A percentile compares a stretch with the other conserved stretches of the same genome.
Conservation (phyloP, 768 basidiomycete species). For the Rhodotorula babjevae region DNA sequence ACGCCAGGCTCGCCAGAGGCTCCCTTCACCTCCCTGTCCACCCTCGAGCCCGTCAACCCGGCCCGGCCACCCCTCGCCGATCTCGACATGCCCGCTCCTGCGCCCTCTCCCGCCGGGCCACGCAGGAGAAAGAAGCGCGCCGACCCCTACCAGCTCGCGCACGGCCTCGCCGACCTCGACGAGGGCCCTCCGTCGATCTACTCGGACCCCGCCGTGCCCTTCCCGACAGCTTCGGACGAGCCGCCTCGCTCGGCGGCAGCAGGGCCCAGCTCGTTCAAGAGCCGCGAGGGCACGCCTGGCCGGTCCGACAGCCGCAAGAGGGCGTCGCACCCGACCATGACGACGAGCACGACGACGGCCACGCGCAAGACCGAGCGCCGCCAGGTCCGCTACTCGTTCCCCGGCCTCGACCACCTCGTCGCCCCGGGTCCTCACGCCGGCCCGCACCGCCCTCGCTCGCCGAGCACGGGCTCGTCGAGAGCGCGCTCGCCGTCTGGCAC, state of each 20-base stretch:
- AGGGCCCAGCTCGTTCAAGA: background rate
- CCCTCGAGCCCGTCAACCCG: background rate
- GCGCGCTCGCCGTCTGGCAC: background rate
- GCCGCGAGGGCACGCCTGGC: background rate
- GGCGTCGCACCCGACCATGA: slow-evolving; percentile 4
- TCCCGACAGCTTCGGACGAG: slow-evolving; percentile 2
- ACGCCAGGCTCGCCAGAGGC: background rate
- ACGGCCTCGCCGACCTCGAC: background rate
- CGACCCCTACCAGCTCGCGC: background rate
- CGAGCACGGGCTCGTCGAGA: background rate
- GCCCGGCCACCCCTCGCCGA: background rate
- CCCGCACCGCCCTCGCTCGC: background rate
- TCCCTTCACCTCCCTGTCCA: background rate
- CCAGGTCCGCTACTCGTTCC: slow-evolving; percentile 22
- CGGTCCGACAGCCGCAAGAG: background rate
- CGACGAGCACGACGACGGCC: slow-evolving; percentile 10
- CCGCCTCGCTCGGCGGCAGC: too few species aligned
- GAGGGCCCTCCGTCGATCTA: background rate
- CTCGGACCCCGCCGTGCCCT: slow-evolving; percentile 2
- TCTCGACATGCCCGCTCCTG: background rate
- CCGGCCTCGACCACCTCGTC: slow-evolving; percentile 4
- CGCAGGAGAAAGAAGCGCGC: background rate
- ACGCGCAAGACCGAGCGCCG: slow-evolving; percentile 15
- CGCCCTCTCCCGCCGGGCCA: too few species aligned
- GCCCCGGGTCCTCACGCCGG: background rate